Evolutionary conservation across 768 basidiomycete species (phyloP), one percentile per base, ranked within the genome.

Genomic region (Naganishia antarctica): DNA sequence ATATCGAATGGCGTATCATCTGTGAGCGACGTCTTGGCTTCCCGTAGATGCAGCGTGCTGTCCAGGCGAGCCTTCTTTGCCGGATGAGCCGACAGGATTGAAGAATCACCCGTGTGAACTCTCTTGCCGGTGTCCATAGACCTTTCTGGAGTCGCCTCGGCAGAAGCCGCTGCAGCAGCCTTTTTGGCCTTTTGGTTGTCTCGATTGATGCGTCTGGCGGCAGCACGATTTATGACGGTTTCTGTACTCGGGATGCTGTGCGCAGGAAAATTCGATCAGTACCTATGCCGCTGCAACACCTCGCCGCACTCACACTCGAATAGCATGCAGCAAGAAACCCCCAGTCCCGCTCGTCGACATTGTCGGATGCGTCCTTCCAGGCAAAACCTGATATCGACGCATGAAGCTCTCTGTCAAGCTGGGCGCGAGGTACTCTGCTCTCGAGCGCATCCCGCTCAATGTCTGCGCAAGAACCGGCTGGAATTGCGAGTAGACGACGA

Each of bases 361-460:
- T 68, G 84, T 85, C 3, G 96, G 96, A 79, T 99, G 96, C 43
- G 90, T 94, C 37, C 96, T 83, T 25, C 96, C 94, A 25, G 96
- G 96, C n/a, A 99, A 81, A 16, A 92, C 84, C 76, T 98, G 94
- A 79, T 98, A 99, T 67, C 84, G 83, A 29, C 94, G 84, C 44
- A 90, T 77, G 87, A 89, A 97, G 12, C 84, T 81, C 77, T 98
- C 94, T 2, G 89, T 87, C 31, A 98, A 79, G 16, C 82, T 85
- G 8, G 91, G 87, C 32, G 85, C 86, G 12, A 98, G 80, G 76
- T 85, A 93, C 66, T 82, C 78, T 9, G 87, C 84, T 43, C 82
- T 72, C 26, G 82, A 78, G 49, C 89, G 84, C 70, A 97, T 78
- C 68, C 83, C 85, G 32, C 81, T 80, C 72, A 94, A 88, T 5